Percentiles rank a stretch among this genome's conserved stretches.
Conservation (phyloP, 495 filamentous ascomycete species). For the Daldinia grandis region DNA sequence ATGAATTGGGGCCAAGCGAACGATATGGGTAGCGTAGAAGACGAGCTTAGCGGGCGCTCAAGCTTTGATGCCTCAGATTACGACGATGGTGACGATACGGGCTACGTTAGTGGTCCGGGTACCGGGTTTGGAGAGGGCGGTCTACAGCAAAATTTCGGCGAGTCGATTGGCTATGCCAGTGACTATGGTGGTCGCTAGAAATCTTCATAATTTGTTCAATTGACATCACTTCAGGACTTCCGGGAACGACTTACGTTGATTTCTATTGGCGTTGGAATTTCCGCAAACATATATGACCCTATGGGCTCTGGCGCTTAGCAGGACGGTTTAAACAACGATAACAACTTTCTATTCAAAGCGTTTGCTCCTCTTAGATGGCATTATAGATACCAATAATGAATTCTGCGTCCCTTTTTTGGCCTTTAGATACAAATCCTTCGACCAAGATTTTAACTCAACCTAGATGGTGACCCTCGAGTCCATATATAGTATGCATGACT, state of each 20-base stretch:
- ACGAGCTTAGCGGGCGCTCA: constrained; percentile 81
- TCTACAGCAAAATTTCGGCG: constrained; percentile 59
- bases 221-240: neutral
- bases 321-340: constrained; percentile 28
- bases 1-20: constrained; percentile 74
- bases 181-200: constrained; percentile 58
- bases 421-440: neutral
- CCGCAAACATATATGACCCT: constrained; percentile 14
- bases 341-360: constrained; percentile 23
- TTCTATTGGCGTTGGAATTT: constrained; percentile 9
- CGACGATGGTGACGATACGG: constrained; percentile 67
- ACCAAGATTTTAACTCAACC: neutral
- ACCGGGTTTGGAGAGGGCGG: constrained; percentile 59
- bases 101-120: constrained; percentile 64
- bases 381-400: constrained; percentile 47
- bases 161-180: constrained; percentile 60
- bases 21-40: constrained; percentile 68
- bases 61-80: constrained; percentile 90
- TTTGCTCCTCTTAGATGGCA: constrained; percentile 41
- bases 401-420: constrained; percentile 19
- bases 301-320: constrained; percentile 21
- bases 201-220: neutral
- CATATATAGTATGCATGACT: neutral
- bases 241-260: constrained; percentile 4
- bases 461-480: neutral